Conservation (phyloP, 345 rosid species). For the Hypericum androsaemum region DNA sequence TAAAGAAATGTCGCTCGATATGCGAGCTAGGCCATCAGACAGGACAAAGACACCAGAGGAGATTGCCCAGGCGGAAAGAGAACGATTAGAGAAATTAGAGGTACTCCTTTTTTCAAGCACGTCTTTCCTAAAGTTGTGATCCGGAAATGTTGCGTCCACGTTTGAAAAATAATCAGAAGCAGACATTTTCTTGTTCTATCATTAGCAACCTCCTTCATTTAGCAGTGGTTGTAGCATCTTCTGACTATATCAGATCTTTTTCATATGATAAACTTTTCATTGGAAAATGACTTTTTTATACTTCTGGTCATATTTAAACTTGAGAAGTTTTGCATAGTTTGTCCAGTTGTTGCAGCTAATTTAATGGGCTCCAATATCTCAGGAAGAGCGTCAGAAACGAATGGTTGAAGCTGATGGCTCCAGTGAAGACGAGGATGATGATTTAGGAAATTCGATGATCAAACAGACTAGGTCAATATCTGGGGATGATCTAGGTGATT, state of each 20-base stretch:
- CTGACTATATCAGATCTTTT: no score
- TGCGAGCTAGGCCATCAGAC: conserved; percentile 74
- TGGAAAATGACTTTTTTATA: no score
- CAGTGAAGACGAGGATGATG: conserved; percentile 67
- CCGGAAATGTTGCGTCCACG: no score
- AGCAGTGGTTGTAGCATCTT: no score
- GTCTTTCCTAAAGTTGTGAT: no score
- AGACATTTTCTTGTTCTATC: no score
- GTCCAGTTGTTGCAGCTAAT: neutral
- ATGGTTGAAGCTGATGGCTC: conserved; percentile 63
- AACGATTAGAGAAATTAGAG: conserved; percentile 69
- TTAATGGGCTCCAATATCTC: conserved; percentile 11
- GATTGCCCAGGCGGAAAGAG: conserved; percentile 87
- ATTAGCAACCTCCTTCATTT: no score
- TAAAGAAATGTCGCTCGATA: conserved; percentile 47
- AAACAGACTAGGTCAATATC: conserved; percentile 39
- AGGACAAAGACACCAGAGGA: conserved; percentile 90
- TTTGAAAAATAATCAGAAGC: no score
- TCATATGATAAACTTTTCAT: no score
- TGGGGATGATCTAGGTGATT: conserved; percentile 93
- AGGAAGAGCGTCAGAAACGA: conserved; percentile 82
- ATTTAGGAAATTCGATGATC: conserved; percentile 26
- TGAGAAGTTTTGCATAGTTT: neutral
- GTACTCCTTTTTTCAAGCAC: conserved; percentile 25
- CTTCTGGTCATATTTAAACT: no score